Evolutionary conservation across 441 rosid species (phyloP).

Genomic region (Populus hybrid): DNA sequence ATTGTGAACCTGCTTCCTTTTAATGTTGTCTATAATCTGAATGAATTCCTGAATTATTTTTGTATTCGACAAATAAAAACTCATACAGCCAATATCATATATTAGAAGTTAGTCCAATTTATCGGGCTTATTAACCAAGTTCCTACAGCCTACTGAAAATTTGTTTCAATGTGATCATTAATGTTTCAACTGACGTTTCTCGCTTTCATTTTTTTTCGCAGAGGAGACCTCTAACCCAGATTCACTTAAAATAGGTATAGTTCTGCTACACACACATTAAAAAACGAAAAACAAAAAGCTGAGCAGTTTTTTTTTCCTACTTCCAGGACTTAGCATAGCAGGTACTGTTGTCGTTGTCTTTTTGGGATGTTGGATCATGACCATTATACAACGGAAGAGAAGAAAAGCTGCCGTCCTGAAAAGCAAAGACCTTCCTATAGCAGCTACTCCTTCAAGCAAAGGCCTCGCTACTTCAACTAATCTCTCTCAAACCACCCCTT

Average conservation of each 20-base stretch:
- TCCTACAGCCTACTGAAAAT: not conserved
- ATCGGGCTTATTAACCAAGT: not conserved
- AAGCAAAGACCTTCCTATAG: conserved; percentile 32
- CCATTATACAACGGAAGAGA: conserved; percentile 27
- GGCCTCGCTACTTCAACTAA: conserved; percentile 31
- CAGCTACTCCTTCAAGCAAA: conserved; percentile 39
- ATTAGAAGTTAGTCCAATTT: not conserved
- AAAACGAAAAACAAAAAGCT: not conserved
- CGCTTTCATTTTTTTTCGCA: conserved; percentile 16
- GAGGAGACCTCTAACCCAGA: not conserved
- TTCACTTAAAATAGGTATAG: conserved; percentile 25
- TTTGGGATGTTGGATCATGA: conserved; percentile 20
- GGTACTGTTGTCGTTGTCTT: conserved; percentile 28
- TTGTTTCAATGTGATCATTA: not conserved
- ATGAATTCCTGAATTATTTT: not conserved
- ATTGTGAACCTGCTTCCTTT: too few species aligned
- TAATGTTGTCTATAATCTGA: not conserved
- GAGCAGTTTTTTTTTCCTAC: not conserved
- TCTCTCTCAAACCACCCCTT: conserved; percentile 37
- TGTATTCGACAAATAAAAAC: not conserved
- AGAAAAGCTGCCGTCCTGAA: conserved; percentile 26
- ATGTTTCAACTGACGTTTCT: conserved; percentile 8
- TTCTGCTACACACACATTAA: not conserved
- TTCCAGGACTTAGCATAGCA: conserved; percentile 41
- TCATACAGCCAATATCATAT: not conserved